Percentiles rank a stretch among this genome's conserved stretches.
Evolutionary conservation across 2,329 filamentous ascomycete genomes (phyloP).

Genomic region (Thermomyces lanuginosus): DNA sequence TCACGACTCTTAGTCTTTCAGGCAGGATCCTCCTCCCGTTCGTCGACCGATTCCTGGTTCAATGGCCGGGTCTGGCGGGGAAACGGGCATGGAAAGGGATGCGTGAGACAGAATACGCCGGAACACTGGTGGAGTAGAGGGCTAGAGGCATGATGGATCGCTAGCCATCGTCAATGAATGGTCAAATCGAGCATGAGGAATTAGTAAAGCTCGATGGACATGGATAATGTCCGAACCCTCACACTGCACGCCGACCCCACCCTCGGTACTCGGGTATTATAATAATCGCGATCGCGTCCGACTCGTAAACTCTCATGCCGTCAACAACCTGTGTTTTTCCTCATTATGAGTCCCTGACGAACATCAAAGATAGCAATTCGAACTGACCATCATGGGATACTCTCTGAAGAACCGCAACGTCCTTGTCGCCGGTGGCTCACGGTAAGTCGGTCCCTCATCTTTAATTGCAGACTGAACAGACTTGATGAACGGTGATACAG

Average conservation of each 20-base stretch:
- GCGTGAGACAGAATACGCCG: constrained; percentile 24
- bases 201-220: too few species aligned
- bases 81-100: constrained; percentile 23
- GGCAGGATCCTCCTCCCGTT: constrained; percentile 58
- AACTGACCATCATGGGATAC: constrained; percentile 39
- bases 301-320: too few species aligned
- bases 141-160: too few species aligned
- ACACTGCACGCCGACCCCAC: too few species aligned
- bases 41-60: constrained; percentile 66
- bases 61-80: constrained; percentile 52
- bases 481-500: constrained; percentile 28
- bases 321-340: too few species aligned
- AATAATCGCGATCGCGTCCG: too few species aligned
- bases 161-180: background rate
- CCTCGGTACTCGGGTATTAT: too few species aligned
- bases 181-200: background rate
- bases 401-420: constrained; percentile 45
- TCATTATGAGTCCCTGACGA: too few species aligned
- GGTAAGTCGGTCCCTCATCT: constrained; percentile 32
- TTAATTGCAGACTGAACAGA: background rate
- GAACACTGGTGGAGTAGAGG: constrained; percentile 23
- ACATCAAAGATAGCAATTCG: too few species aligned
- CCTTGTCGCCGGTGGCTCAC: constrained; percentile 47
- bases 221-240: too few species aligned
- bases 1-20: constrained; percentile 66